These are phyloP conservation scores for Jackrogersella multiformis DNA, from an alignment of 495 filamentous ascomycete species.

Conservation along the genomic window DNA sequence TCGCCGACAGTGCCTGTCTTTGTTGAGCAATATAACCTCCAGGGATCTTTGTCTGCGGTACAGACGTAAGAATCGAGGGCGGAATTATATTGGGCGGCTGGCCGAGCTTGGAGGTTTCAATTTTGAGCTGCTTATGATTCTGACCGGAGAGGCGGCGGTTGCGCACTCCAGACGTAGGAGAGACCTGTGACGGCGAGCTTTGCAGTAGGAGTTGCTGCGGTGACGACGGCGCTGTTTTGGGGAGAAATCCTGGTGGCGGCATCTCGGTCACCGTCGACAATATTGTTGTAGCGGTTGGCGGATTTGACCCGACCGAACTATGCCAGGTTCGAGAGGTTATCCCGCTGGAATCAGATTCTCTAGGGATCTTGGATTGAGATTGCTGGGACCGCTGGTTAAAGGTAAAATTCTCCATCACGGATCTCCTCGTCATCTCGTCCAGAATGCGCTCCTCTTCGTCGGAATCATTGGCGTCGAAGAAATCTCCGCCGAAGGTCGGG, in stretches of 20 bases:
- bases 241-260: slow-evolving; percentile 43
- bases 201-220: slow-evolving; percentile 54
- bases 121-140: slow-evolving; percentile 82
- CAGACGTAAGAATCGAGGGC: slow-evolving; percentile 52
- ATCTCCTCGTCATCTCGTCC: slow-evolving; percentile 91
- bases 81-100: slow-evolving; percentile 49
- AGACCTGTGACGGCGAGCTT: slow-evolving; percentile 48
- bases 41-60: slow-evolving; percentile 55
- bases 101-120: slow-evolving; percentile 74
- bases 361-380: slow-evolving; percentile 72
- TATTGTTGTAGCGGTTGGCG: slow-evolving; percentile 74
- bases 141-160: slow-evolving; percentile 84
- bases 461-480: slow-evolving; percentile 76
- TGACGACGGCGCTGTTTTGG: slow-evolving; percentile 52
- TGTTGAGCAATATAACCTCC: slow-evolving; percentile 56
- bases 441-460: slow-evolving; percentile 91
- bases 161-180: slow-evolving; percentile 69
- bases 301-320: slow-evolving; percentile 82
- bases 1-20: slow-evolving; percentile 55
- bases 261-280: slow-evolving; percentile 83
- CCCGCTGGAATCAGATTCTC: slow-evolving; percentile 88
- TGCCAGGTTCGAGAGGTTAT: slow-evolving; percentile 87
- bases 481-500: slow-evolving; percentile 46
- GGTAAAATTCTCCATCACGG: slow-evolving; percentile 86
- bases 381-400: slow-evolving; percentile 54